Percentiles rank a stretch among this genome's conserved stretches.
These are phyloP conservation scores for Periconia digitata DNA, from an alignment of 2,329 filamentous ascomycete species.

Conservation along the genomic window DNA sequence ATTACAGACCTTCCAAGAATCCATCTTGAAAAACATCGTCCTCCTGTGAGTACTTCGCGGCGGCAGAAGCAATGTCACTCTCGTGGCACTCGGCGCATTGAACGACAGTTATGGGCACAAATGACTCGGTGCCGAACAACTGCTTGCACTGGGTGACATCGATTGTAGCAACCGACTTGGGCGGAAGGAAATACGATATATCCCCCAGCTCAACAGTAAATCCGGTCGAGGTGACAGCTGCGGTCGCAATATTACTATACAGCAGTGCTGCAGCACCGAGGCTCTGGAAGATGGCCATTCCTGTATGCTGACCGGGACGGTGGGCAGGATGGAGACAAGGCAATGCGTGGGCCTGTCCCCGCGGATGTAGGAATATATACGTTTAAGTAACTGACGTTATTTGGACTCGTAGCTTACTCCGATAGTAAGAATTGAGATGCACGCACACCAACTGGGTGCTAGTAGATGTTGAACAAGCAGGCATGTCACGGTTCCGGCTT, in stretches of 20 bases:
- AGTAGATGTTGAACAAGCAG: no score
- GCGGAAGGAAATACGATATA: constrained; percentile 45
- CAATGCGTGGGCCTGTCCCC: neutral
- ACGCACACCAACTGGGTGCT: no score
- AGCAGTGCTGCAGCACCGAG: neutral
- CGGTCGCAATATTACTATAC: neutral
- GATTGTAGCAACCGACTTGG: constrained; percentile 38
- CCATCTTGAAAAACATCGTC: constrained; percentile 48
- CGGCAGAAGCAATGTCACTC: constrained; percentile 20
- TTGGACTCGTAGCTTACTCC: no score
- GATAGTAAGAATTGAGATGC: no score
- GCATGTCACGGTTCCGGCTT: no score
- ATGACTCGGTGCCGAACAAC: constrained; percentile 18
- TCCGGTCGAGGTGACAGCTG: neutral
- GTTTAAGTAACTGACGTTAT: no score
- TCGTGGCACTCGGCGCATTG: constrained; percentile 23
- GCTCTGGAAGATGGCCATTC: neutral
- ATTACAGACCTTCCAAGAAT: constrained; percentile 40
- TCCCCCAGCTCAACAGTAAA: constrained; percentile 35
- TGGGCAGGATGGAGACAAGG: neutral
- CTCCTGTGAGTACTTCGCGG: constrained; percentile 30
- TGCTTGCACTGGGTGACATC: constrained; percentile 21
- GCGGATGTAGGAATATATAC: neutral
- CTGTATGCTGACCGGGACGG: neutral
- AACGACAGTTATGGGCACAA: constrained; percentile 46